A percentile compares a stretch with the other conserved stretches of the same genome.
These are phyloP conservation scores for Pseudogymnoascus sp. DNA, from an alignment of 2,329 filamentous ascomycete species.

Conservation along the genomic window DNA sequence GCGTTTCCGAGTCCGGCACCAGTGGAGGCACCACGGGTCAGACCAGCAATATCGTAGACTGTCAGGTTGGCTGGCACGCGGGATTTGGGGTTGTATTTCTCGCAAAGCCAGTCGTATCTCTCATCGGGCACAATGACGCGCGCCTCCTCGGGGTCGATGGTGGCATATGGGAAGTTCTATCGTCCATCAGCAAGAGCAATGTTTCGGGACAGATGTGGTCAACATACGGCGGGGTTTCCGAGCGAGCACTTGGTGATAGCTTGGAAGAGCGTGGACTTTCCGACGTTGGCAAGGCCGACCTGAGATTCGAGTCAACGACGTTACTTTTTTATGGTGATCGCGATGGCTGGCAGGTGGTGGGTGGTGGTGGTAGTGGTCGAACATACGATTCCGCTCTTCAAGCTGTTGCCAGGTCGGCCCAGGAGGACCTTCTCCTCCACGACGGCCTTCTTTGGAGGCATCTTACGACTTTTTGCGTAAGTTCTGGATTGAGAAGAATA, in stretches of 20 bases:
- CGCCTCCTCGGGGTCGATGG: slow-evolving; percentile 96
- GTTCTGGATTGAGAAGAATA: slow-evolving; percentile 39
- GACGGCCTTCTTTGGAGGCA: slow-evolving; percentile 90
- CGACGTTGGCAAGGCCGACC: slow-evolving; percentile 98
- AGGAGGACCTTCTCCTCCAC: slow-evolving; percentile 94
- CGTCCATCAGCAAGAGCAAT: slow-evolving; percentile 26
- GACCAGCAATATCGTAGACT: slow-evolving; percentile 95
- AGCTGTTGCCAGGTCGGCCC: slow-evolving; percentile 90
- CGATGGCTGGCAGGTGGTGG: slow-evolving; percentile 14
- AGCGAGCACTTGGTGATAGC: slow-evolving; percentile 96
- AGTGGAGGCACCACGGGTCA: slow-evolving; percentile 91
- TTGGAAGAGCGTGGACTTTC: slow-evolving; percentile 99
- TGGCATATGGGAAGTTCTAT: slow-evolving; percentile 96
- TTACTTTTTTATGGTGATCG: slow-evolving; percentile 13
- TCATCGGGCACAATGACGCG: slow-evolving; percentile 95
- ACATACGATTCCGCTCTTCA: slow-evolving; percentile 98
- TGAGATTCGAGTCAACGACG: slow-evolving; percentile 32
- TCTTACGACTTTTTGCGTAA: slow-evolving; percentile 59
- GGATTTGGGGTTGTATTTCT: slow-evolving; percentile 98
- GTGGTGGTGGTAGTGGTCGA: slow-evolving; percentile 16
- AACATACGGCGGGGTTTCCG: slow-evolving; percentile 86
- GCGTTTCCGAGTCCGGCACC: slow-evolving; percentile 95
- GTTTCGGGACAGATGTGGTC: slow-evolving; percentile 11
- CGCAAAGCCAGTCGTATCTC: slow-evolving; percentile 88
- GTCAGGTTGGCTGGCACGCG: slow-evolving; percentile 94